These are phyloP conservation scores for Protomyces gravidus DNA, from an alignment of 1,139 yeast species.

Conservation along the genomic window DNA sequence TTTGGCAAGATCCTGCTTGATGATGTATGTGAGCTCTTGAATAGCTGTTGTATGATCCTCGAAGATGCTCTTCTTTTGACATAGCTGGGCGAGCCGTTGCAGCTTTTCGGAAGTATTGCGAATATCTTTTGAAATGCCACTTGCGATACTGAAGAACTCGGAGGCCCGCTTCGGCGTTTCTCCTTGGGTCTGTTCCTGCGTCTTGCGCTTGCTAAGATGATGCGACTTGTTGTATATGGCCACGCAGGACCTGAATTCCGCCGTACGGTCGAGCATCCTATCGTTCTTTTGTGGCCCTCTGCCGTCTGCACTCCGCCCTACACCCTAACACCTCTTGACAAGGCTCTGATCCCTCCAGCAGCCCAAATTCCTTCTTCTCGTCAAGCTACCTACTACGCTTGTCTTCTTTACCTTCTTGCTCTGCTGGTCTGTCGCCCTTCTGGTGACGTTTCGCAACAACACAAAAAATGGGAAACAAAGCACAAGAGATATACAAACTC, in stretches of 20 bases:
- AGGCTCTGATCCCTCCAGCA: too few relatives aligned
- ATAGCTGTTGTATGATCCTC: constrained; percentile 94
- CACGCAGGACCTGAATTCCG: constrained; percentile 83
- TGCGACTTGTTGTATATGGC: constrained; percentile 44
- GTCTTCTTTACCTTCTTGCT: neutral
- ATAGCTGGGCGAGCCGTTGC: constrained; percentile 71
- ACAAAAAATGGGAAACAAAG: too few relatives aligned
- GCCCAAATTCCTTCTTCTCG: too few relatives aligned
- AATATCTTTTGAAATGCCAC: constrained; percentile 80
- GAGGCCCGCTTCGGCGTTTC: constrained; percentile 31
- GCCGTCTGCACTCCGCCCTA: too few relatives aligned
- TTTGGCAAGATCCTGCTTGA: constrained; percentile 85
- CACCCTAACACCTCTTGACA: too few relatives aligned
- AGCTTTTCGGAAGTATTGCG: constrained; percentile 81
- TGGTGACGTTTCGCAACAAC: neutral
- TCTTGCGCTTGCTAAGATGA: constrained; percentile 43
- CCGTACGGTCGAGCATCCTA: constrained; percentile 59
- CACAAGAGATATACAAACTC: too few relatives aligned
- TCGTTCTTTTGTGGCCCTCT: too few relatives aligned
- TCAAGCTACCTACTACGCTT: too few relatives aligned
- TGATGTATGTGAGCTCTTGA: constrained; percentile 84
- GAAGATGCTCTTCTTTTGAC: constrained; percentile 85
- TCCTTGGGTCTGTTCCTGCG: constrained; percentile 43
- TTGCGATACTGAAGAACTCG: constrained; percentile 76
- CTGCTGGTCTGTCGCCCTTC: neutral